A percentile compares a stretch with the other conserved stretches of the same genome.
These are phyloP conservation scores for Oldenlandia corymbosa DNA, from an alignment of 257 asterid genomes.

Conservation along the genomic window DNA sequence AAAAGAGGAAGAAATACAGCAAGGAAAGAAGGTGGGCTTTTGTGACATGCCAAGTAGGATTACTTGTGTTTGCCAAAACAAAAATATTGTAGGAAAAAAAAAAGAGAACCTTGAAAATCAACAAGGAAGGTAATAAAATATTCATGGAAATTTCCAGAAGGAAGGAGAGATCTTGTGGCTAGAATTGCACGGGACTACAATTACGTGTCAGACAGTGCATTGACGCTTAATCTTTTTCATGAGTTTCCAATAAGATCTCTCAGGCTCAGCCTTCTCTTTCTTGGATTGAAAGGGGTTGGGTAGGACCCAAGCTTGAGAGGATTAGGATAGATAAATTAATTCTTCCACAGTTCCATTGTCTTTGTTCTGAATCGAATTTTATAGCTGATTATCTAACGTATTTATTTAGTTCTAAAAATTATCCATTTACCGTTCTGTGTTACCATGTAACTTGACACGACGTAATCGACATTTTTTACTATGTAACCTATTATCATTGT, in stretches of 20 bases:
- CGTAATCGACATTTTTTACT: no score
- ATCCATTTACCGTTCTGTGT: no score
- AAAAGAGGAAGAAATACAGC: constrained; percentile 20
- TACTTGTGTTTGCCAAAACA: background rate
- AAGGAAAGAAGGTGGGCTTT: background rate
- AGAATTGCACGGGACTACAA: constrained; percentile 25
- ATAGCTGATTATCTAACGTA: no score
- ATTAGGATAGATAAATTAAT: no score
- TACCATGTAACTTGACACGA: no score
- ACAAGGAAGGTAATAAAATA: constrained; percentile 18
- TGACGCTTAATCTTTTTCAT: constrained; percentile 28
- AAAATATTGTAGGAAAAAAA: background rate
- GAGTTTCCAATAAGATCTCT: constrained; percentile 11
- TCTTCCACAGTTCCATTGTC: no score
- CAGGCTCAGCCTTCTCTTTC: no score
- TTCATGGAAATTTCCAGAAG: constrained; percentile 43
- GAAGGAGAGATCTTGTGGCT: constrained; percentile 55
- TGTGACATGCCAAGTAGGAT: constrained; percentile 41
- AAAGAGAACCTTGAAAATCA: background rate
- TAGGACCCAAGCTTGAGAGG: background rate
- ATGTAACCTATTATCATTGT: no score
- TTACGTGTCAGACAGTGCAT: constrained; percentile 43
- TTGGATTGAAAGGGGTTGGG: background rate
- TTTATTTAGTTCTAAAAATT: no score
- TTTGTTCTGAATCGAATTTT: no score